Evolutionary conservation across 495 filamentous ascomycete species (phyloP).

Genomic region (Articulospora tetracladia): DNA sequence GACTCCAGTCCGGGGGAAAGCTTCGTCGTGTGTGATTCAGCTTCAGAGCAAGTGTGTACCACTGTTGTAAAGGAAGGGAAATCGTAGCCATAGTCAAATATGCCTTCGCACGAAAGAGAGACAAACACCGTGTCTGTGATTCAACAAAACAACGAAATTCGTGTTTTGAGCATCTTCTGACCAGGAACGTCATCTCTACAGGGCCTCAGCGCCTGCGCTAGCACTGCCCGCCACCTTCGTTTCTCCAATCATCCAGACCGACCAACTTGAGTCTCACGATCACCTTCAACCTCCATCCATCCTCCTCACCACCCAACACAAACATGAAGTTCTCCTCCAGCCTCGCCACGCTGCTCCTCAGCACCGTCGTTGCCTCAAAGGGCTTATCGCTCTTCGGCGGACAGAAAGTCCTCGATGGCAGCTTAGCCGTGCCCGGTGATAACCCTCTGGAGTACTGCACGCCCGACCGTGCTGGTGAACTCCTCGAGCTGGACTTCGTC

Average conservation of each 20-base stretch:
- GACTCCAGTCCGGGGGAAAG: too few species aligned
- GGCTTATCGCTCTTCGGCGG: constrained; percentile 21
- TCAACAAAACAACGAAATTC: neutral
- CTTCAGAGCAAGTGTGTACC: too few species aligned
- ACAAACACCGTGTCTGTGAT: constrained; percentile 35
- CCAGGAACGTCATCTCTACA: neutral
- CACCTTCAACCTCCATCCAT: neutral
- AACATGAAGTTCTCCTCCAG: constrained; percentile 25
- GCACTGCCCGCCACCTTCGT: neutral
- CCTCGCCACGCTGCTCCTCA: constrained; percentile 20
- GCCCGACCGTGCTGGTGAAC: constrained; percentile 50
- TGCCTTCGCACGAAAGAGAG: constrained; percentile 50
- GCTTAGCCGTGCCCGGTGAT: constrained; percentile 62
- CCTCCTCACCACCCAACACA: neutral
- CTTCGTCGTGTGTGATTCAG: too few species aligned
- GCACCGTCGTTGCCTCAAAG: constrained; percentile 20
- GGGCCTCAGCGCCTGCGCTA: neutral
- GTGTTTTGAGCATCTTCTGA: neutral
- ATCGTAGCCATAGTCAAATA: too few species aligned
- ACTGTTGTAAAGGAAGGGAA: too few species aligned
- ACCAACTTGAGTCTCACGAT: neutral
- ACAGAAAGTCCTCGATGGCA: constrained; percentile 28
- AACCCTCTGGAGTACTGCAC: constrained; percentile 74
- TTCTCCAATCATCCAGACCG: neutral
- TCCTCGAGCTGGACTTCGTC: constrained; percentile 70